A percentile compares a stretch with the other conserved stretches of the same genome.
phyloP scores from a whole-genome alignment of 192 early-diverging fungal genomes.

The Geranomyces variabilis region DNA sequence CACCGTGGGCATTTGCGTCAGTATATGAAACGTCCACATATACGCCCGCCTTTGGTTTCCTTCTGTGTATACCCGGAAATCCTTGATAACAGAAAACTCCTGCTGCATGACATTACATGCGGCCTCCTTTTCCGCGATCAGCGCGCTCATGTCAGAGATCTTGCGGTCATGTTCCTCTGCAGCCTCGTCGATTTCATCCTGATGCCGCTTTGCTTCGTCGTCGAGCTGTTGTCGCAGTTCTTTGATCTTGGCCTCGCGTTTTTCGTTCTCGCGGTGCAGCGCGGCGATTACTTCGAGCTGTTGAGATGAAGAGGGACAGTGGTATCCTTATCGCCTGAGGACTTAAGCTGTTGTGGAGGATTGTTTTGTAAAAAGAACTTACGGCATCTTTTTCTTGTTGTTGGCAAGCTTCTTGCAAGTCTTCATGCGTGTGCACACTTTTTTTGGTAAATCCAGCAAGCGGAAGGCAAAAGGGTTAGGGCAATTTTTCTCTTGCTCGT shows the following conservation, averaged over 20 bases:
- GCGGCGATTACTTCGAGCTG: conserved; percentile 68
- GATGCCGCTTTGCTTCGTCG: conserved; percentile 26
- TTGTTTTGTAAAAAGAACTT: too few relatives aligned
- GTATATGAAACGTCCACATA: too few relatives aligned
- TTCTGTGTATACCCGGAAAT: conserved; percentile 58
- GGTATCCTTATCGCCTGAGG: too few relatives aligned
- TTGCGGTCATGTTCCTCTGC: conserved; percentile 51
- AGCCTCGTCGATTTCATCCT: conserved; percentile 44
- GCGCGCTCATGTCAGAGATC: conserved; percentile 48
- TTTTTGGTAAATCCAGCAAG: too few relatives aligned
- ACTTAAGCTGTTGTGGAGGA: too few relatives aligned
- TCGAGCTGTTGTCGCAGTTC: conserved; percentile 50
- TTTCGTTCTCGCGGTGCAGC: conserved; percentile 57
- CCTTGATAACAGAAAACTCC: conserved; percentile 66
- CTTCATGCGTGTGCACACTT: conserved; percentile 53
- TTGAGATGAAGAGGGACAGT: too few relatives aligned
- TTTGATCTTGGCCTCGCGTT: conserved; percentile 54
- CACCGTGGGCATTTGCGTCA: not conserved
- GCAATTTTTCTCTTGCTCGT: too few relatives aligned
- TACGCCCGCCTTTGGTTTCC: too few relatives aligned
- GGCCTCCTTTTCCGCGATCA: conserved; percentile 60
- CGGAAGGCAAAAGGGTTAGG: too few relatives aligned
- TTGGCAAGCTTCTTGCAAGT: conserved; percentile 53
- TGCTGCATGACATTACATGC: conserved; percentile 65
- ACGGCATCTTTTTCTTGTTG: conserved; percentile 68